Conservation (phyloP, 1,284 basidiomycete species). For the Irpex rosettiformis region DNA sequence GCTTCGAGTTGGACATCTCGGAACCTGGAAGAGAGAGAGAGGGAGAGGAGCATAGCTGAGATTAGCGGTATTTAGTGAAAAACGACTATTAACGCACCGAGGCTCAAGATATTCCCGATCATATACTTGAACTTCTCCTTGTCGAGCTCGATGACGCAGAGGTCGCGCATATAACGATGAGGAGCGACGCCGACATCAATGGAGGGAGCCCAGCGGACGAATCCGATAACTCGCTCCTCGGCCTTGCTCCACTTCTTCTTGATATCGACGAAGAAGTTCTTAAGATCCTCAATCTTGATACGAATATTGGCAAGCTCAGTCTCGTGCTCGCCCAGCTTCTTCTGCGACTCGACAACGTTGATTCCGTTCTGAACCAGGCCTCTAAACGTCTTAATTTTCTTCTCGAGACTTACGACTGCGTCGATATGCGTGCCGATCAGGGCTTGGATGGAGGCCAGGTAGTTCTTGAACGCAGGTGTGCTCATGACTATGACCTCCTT, state of each 20-base stretch:
- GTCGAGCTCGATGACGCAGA: constrained; percentile 36
- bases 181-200: constrained; percentile 21
- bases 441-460: not conserved
- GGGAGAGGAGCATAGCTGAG: not conserved
- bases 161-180: constrained; percentile 29
- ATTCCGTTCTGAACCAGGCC: too few species aligned
- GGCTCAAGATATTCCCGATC: constrained; percentile 28
- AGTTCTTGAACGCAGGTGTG: not conserved
- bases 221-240: constrained; percentile 33
- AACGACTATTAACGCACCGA: constrained; percentile 25
- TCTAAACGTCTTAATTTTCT: too few species aligned
- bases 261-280: constrained; percentile 19
- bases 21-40: constrained; percentile 2
- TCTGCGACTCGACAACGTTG: too few species aligned
- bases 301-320: not conserved
- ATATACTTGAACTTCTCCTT: constrained; percentile 33
- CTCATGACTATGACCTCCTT: constrained; percentile 11
- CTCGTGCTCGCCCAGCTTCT: too few species aligned
- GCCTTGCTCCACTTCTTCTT: constrained; percentile 28
- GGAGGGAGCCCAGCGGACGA: constrained; percentile 33
- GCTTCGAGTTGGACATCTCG: not conserved
- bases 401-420: not conserved
- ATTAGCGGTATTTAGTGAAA: not conserved
- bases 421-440: not conserved
- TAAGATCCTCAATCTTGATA: not conserved